Base-by-base conservation (phyloP, 495 filamentous ascomycete genomes). In the Darksidea phi region DNA sequence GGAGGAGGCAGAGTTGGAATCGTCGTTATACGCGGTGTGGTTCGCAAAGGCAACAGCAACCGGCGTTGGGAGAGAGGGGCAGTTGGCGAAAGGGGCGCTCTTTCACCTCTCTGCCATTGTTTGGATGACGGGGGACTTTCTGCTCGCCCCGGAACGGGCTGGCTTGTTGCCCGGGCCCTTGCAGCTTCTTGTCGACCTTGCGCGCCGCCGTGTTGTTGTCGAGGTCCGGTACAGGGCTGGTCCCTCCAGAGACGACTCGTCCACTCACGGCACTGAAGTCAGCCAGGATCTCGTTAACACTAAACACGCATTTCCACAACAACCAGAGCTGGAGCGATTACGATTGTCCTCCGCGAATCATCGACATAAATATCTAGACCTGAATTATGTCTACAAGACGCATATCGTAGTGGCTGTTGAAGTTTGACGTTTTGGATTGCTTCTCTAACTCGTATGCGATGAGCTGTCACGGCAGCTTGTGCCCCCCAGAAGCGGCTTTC, bases 21-120 rank as follows among this genome's bases (percentile, higher is more conserved):
- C 54, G 37, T 36, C 5, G 41, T 32, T 2, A 11, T 25, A 24
- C n/a, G 54, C 13, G 6, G 54, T 57, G 21, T 17, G 42, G 18
- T n/a, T n/a, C 24, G 10, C 12, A 48, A 20, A 25, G 32, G 43
- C 59, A 55, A 45, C 52, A 51, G 46, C 34, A 26, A 41, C 46
- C 36, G 28, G 48, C 21, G 48, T 6, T 53, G 17, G 25, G 4
- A 3, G 10, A 10, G 49, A 32, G 49, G 49, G 6, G 49, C 24
- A 48, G 54, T 13, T 57, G 41, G 12, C 37, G 25, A 34, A 36
- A 18, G 36, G 61, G 43, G 25, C 36, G 23, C 57, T 51, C 45
- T 11, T 36, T 67, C 54, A 62, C 54, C 15, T 43, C 20, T 54
- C 55, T 55, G 54, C 54, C 56, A 64, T 64, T 67, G 63, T 61